Base-by-base conservation (phyloP, 2,329 filamentous ascomycete genomes). In the Cadophora malorum region DNA sequence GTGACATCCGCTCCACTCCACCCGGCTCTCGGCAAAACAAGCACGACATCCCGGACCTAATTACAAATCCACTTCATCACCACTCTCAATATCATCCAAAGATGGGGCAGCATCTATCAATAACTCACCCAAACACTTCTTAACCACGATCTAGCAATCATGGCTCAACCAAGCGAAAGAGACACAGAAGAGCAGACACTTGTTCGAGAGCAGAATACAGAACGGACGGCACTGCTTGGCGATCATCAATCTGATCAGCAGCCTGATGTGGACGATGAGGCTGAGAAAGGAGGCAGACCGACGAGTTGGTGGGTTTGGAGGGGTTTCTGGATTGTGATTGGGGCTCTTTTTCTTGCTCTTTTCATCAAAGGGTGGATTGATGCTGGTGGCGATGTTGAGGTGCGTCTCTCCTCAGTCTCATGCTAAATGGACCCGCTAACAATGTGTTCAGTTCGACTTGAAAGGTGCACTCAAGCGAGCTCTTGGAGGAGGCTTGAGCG, bases 321-420 rank as follows among this genome's bases (percentile, higher is more conserved):
- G 49, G 67, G 73, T 21, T 76, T 81, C 59, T 81, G 79, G 80
- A 25, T 69, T n/a, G 35, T 82, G 16, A 21, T 78, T 7, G 77
- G 67, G 0, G 72, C 74, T 1, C 49, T 80, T 0, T 59, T 81
- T 16, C 69, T 81, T 16, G 77, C 69, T 1, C 66, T 82, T 19
- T 83, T 83, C 63, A 77, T 83, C 53, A 83, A 82, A 68, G 81
- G 81, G 5, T 83, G 81, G 81, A 70, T 82, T n/a, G 81, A 83
- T 68, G 79, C 79, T 2, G 73, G 73, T 28, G 67, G 70, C 25
- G 80, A 82, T 69, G 78, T 80, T 28, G 74, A 82, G 62, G 81
- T 81, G 49, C 64, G 78, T 74, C 0, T n/a, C 38, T 35, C n/a
- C 8, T 25, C 4, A 45, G 12, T 45, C 38, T 28, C 49, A 8